Conservation (phyloP, 2,329 filamentous ascomycete species). For the Botrytis medusae region DNA sequence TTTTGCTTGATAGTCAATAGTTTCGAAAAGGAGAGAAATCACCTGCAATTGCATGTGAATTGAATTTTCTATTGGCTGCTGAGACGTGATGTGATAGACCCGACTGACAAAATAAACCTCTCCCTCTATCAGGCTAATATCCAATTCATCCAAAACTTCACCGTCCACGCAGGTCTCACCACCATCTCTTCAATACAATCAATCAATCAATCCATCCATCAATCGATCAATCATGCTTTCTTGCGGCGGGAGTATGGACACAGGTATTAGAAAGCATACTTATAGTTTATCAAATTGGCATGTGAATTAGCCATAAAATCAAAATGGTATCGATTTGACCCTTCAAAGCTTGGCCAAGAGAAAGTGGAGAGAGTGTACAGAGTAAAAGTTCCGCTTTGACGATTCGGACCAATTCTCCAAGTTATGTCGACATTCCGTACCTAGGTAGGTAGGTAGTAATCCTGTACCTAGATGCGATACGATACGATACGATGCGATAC, state of each 20-base stretch:
- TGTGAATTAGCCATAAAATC: background rate
- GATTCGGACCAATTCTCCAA: constrained; percentile 5
- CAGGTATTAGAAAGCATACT: background rate
- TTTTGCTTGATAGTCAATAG: background rate
- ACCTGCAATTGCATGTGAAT: background rate
- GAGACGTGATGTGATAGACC: constrained; percentile 1
- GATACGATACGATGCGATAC: background rate
- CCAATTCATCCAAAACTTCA: background rate
- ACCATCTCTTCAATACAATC: background rate
- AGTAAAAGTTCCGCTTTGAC: constrained; percentile 13
- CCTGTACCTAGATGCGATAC: background rate
- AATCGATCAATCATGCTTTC: background rate
- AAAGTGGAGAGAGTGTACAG: background rate
- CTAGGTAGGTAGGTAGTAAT: background rate
- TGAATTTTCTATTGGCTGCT: background rate
- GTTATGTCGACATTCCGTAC: background rate
- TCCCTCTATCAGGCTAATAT: background rate
- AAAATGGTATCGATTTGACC: background rate
- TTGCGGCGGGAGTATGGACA: background rate
- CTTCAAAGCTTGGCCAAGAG: constrained; percentile 3
- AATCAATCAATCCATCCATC: too few relatives aligned
- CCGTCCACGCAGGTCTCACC: background rate
- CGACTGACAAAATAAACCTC: background rate
- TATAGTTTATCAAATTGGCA: background rate
- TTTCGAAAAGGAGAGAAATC: background rate